Evolutionary conservation across 352 stramenopile species (phyloP), one percentile per base, ranked within the genome.

Genomic region (Globisporangium paroecandrum): DNA sequence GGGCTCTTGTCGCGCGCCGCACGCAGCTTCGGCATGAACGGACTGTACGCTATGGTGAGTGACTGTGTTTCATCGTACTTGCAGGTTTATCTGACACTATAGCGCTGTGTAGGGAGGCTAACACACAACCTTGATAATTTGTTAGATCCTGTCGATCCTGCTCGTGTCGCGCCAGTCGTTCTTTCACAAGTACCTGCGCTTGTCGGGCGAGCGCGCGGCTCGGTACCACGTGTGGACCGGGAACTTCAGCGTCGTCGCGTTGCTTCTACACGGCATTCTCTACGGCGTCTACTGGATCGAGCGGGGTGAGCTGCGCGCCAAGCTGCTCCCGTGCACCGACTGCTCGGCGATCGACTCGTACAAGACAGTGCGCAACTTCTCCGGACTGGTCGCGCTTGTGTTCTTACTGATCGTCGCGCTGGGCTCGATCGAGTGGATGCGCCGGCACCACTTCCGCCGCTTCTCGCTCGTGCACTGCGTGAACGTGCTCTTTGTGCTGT

Each of bases 1-100:
- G 83, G 83, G 2, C 66, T 80, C 58, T 32, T 89, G 32, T 69
- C 79, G 25, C 82, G 83, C n/a, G 73, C 75, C 18, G 81, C 71
- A 3, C 72, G 81, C n/a, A 74, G 79, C 0, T 75, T 91, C 15
- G 85, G 85, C 36, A 89, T 90, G 81, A 93, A 91, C 65, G 85
- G 78, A 9, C 74, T 87, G 8, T 87, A 86, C 32, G 64, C 76
- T 4, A 68, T 86, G 65, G 64, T 74, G 49, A 24, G 66, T 66
- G 46, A 13, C 18, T 24, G 29, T 29, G 24, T 9, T 18, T 13
- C 10, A n/a, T 22, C 20, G 22, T 41, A 47, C 32, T 61, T 64
- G 59, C 7, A 55, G 62, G 1, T 67, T 2, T 47, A 13, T 65
- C 20, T 60, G 13, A 18, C 46, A 36, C 29, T n/a, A 62, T 22